Conservation (phyloP, 352 stramenopile genomes). For the Globisporangium radiosum region DNA sequence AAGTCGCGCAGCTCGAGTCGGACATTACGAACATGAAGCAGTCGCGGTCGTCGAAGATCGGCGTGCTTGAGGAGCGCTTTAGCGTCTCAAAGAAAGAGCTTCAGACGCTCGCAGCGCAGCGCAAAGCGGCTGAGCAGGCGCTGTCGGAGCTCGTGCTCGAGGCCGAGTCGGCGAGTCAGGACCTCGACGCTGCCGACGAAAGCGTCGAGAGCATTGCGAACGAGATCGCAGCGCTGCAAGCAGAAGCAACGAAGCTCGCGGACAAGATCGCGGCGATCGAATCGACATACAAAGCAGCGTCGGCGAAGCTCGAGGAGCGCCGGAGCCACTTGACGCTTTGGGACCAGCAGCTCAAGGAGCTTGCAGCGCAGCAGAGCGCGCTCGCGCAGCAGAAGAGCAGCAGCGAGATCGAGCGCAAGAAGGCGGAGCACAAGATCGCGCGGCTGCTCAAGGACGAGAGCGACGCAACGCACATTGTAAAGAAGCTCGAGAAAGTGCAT, state of each 20-base stretch:
- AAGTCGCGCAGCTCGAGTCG: conserved; percentile 61
- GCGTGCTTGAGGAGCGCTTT: conserved; percentile 68
- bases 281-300: conserved; percentile 48
- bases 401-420: conserved; percentile 93
- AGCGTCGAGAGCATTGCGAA: conserved; percentile 44
- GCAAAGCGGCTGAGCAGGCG: conserved; percentile 63
- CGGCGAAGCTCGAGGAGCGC: conserved; percentile 59
- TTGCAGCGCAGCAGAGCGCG: conserved; percentile 73
- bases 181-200: conserved; percentile 55
- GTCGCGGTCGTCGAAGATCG: conserved; percentile 76
- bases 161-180: conserved; percentile 60
- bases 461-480: conserved; percentile 87
- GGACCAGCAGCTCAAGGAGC: conserved; percentile 89
- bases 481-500: conserved; percentile 91
- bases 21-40: conserved; percentile 83
- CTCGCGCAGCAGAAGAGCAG: conserved; percentile 84
- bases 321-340: conserved; percentile 72
- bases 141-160: conserved; percentile 71
- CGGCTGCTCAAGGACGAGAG: conserved; percentile 91
- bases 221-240: conserved; percentile 48
- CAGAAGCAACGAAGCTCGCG: conserved; percentile 67
- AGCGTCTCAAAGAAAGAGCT: conserved; percentile 70
- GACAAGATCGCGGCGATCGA: conserved; percentile 63
- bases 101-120: conserved; percentile 45
- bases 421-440: conserved; percentile 89